These are phyloP conservation scores for Rozella allomycis DNA, from an alignment of 371 early-diverging fungal genomes.

Conservation along the genomic window DNA sequence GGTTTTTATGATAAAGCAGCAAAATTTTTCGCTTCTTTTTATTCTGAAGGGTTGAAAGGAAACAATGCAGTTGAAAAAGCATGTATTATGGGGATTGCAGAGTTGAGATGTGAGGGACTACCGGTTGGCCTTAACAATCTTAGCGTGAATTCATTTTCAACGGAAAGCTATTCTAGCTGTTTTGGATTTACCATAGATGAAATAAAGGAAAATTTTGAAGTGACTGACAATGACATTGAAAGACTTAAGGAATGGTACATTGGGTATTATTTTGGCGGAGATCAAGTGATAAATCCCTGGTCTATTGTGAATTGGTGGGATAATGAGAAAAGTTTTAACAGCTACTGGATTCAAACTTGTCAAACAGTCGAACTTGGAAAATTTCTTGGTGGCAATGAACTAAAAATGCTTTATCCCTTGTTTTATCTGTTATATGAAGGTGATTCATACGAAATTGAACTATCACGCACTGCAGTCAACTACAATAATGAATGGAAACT, in stretches of 20 bases:
- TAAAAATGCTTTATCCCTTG: too few relatives aligned
- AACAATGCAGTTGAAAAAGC: background rate
- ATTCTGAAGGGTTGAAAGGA: background rate
- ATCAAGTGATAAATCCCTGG: background rate
- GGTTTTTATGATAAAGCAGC: background rate
- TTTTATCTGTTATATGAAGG: background rate
- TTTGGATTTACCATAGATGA: background rate
- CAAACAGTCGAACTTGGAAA: background rate
- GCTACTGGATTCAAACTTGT: background rate
- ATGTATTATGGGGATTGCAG: background rate
- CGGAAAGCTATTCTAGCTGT: background rate
- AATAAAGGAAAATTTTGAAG: background rate
- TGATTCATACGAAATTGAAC: background rate
- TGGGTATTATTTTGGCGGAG: background rate
- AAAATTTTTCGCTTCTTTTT: background rate
- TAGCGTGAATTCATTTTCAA: background rate
- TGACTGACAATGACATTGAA: background rate
- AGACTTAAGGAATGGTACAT: background rate
- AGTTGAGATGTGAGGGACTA: background rate
- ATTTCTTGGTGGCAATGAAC: background rate
- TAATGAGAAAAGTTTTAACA: background rate
- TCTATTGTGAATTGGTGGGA: background rate
- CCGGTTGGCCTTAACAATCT: background rate
- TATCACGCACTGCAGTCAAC: background rate
- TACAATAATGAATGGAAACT: background rate